Percentiles rank a stretch among this genome's conserved stretches.
phyloP scores from a whole-genome alignment of 2,329 filamentous ascomycete genomes.

The Fusarium camptoceras region DNA sequence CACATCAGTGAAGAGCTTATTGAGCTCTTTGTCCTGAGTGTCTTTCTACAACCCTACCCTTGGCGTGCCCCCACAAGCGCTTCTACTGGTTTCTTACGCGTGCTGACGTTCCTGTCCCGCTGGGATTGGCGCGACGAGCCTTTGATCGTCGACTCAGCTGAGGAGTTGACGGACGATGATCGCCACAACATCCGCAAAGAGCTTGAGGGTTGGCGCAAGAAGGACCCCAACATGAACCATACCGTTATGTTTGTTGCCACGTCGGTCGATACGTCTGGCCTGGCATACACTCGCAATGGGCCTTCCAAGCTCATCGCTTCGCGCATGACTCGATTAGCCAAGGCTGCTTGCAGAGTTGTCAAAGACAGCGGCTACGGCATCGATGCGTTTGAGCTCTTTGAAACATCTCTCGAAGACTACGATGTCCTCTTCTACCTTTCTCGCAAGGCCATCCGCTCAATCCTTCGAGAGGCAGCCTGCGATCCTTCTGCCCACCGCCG shows the following conservation, averaged over 20 bases:
- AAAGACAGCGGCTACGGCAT: constrained; percentile 64
- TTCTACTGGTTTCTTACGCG: constrained; percentile 83
- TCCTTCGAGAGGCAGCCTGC: constrained; percentile 54
- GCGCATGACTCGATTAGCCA: constrained; percentile 84
- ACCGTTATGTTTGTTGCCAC: constrained; percentile 85
- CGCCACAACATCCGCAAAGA: constrained; percentile 74
- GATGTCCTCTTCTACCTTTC: constrained; percentile 85
- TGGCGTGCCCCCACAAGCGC: constrained; percentile 82
- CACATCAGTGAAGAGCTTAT: constrained; percentile 85
- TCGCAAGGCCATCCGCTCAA: constrained; percentile 60
- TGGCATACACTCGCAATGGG: constrained; percentile 77
- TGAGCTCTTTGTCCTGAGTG: constrained; percentile 82
- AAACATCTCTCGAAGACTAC: constrained; percentile 79
- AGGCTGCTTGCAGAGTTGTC: constrained; percentile 76
- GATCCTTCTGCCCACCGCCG: constrained; percentile 54
- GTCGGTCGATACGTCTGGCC: constrained; percentile 80
- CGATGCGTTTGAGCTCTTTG: constrained; percentile 71
- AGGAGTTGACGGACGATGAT: constrained; percentile 70
- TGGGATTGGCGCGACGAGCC: constrained; percentile 95
- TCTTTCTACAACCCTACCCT: constrained; percentile 84
- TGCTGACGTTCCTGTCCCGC: constrained; percentile 80
- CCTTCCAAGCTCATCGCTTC: constrained; percentile 87
- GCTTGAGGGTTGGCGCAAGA: constrained; percentile 85
- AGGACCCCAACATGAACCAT: constrained; percentile 89
- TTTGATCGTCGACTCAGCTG: constrained; percentile 78